Conservation (phyloP, 139 green algal species). For the Klebsormidium nitens region DNA sequence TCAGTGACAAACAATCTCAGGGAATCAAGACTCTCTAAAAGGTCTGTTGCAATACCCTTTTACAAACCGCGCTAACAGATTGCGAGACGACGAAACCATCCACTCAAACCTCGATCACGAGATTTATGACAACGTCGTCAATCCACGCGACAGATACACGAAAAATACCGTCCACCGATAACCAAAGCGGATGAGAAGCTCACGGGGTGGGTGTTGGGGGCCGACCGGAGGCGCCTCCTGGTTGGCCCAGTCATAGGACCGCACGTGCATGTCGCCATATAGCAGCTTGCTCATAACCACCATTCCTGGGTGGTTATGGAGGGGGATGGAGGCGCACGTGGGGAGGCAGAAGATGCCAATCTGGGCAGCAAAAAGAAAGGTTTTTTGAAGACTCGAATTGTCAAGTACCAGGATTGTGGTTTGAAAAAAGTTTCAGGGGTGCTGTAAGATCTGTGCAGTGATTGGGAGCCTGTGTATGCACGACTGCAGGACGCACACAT, state of each 20-base stretch:
- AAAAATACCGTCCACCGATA: not conserved
- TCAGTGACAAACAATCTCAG: too few relatives aligned
- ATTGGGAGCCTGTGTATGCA: not conserved
- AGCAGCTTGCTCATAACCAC: conserved; percentile 62
- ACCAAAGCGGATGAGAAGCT: not conserved
- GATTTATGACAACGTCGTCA: too few relatives aligned
- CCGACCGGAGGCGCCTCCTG: not conserved
- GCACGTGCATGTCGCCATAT: conserved; percentile 73
- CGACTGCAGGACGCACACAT: too few relatives aligned
- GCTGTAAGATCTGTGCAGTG: not conserved
- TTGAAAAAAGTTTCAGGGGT: not conserved
- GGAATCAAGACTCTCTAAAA: too few relatives aligned
- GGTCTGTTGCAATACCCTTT: too few relatives aligned
- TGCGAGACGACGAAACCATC: too few relatives aligned
- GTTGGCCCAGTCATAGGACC: conserved; percentile 57
- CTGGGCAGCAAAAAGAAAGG: conserved; percentile 11
- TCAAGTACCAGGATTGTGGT: not conserved
- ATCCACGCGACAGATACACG: too few relatives aligned
- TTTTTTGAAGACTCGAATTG: not conserved
- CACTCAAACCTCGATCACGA: too few relatives aligned
- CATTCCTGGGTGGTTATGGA: conserved; percentile 81
- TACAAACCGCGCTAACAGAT: too few relatives aligned
- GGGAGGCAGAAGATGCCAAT: conserved; percentile 82
- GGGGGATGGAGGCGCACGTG: conserved; percentile 56
- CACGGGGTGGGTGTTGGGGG: not conserved